These are phyloP conservation scores for Annulohypoxylon maeteangense DNA, from an alignment of 495 filamentous ascomycete species.

Conservation along the genomic window DNA sequence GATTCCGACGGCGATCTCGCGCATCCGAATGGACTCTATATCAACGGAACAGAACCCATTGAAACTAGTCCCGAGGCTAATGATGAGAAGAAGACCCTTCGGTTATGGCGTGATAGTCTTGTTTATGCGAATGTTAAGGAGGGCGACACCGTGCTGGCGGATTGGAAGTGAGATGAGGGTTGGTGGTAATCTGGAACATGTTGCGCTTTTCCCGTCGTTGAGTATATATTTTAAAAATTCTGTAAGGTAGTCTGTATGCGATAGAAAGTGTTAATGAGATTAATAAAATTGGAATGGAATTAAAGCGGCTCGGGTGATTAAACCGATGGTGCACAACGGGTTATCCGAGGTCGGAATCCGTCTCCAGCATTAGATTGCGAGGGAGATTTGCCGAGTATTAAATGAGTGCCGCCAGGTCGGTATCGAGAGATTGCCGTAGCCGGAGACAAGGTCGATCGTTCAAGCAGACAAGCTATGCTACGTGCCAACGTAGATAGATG, in stretches of 20 bases:
- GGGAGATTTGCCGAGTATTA: slow-evolving; percentile 30
- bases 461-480: slow-evolving; percentile 12
- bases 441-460: slow-evolving; percentile 21
- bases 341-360: slow-evolving; percentile 26
- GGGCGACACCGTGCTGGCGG: slow-evolving; percentile 50
- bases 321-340: no score
- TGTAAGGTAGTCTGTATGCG: neutral
- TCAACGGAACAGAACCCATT: slow-evolving; percentile 43
- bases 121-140: slow-evolving; percentile 48
- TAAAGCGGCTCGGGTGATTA: slow-evolving; percentile 3
- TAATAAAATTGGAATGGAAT: slow-evolving; percentile 5
- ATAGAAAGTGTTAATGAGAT: neutral
- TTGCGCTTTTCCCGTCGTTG: neutral
- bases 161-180: slow-evolving; percentile 46
- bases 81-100: slow-evolving; percentile 50
- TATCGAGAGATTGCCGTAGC: slow-evolving; percentile 32
- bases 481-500: slow-evolving; percentile 26
- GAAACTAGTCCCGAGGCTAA: slow-evolving; percentile 47
- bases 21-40: slow-evolving; percentile 48
- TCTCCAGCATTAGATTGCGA: slow-evolving; percentile 2
- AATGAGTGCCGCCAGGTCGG: slow-evolving; percentile 43
- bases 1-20: slow-evolving; percentile 43
- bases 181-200: slow-evolving; percentile 10
- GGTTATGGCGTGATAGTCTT: slow-evolving; percentile 50
- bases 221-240: neutral